These are phyloP conservation scores for Arthrobotrys entomopaga DNA, from an alignment of 2,329 filamentous ascomycete genomes.

Conservation along the genomic window DNA sequence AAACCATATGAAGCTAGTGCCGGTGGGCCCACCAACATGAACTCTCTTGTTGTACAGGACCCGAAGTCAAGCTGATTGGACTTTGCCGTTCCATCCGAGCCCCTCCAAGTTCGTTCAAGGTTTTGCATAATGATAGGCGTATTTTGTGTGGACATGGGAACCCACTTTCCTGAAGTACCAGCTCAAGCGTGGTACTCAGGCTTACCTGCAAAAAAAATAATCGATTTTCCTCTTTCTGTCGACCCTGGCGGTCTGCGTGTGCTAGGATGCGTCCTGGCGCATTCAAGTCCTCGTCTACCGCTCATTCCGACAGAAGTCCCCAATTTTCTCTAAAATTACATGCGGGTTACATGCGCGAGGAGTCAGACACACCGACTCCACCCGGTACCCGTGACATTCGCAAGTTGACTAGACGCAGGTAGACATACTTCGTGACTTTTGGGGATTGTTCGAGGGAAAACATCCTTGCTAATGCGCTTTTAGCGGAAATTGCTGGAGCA, in stretches of 20 bases:
- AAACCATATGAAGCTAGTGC: constrained; percentile 25
- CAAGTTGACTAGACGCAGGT: constrained; percentile 43
- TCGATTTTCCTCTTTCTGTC: constrained; percentile 45
- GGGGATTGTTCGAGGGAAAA: constrained; percentile 36
- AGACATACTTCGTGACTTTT: constrained; percentile 21
- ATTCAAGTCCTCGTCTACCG: constrained; percentile 44
- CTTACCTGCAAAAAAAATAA: constrained; percentile 29
- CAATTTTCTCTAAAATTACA: constrained; percentile 44
- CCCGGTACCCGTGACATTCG: constrained; percentile 51
- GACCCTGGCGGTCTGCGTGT: constrained; percentile 24
- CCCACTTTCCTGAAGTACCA: constrained; percentile 18
- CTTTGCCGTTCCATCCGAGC: constrained; percentile 48
- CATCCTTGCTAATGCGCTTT: constrained; percentile 53
- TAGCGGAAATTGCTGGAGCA: constrained; percentile 49
- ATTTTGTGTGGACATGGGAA: constrained; percentile 26
- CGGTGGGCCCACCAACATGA: constrained; percentile 22
- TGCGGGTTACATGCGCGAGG: constrained; percentile 42
- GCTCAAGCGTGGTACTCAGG: constrained; percentile 28
- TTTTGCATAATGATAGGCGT: constrained; percentile 53
- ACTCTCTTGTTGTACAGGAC: constrained; percentile 18
- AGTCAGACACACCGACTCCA: constrained; percentile 44
- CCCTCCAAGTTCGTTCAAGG: background rate
- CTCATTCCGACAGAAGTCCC: constrained; percentile 42
- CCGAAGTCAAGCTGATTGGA: constrained; percentile 25
- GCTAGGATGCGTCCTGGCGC: constrained; percentile 42